phyloP scores from a whole-genome alignment of 1,284 basidiomycete genomes.

The Microbotryomycetes sp. region DNA sequence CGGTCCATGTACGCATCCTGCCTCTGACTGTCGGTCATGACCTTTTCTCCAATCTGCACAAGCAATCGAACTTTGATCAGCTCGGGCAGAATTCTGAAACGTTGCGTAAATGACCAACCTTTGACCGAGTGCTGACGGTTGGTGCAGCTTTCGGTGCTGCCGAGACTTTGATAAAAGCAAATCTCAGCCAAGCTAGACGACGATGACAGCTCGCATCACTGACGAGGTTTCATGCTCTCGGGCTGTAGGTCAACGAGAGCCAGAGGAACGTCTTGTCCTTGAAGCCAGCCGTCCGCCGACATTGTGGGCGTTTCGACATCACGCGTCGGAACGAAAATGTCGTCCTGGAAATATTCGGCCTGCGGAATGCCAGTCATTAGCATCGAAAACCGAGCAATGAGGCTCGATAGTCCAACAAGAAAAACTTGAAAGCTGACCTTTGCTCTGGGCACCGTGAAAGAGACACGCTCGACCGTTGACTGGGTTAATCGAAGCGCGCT shows the following conservation, averaged over 20 bases:
- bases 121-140: conserved; percentile 14
- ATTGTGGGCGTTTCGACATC: conserved; percentile 35
- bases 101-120: conserved; percentile 3
- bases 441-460: conserved; percentile 45
- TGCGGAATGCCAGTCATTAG: background rate
- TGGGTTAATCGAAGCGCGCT: conserved; percentile 63
- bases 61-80: background rate
- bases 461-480: conserved; percentile 62
- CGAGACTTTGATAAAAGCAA: conserved; percentile 10
- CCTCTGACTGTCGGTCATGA: conserved; percentile 31
- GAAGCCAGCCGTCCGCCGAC: conserved; percentile 38
- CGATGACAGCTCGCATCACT: background rate
- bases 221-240: conserved; percentile 38
- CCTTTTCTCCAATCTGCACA: conserved; percentile 19
- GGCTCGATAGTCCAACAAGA: background rate
- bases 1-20: conserved; percentile 29
- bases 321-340: conserved; percentile 44
- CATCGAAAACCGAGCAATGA: too few species aligned
- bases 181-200: too few species aligned
- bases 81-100: background rate
- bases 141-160: conserved; percentile 17
- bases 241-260: conserved; percentile 38
- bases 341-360: conserved; percentile 48
- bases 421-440: conserved; percentile 27
- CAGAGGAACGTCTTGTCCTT: conserved; percentile 31